These are phyloP conservation scores for Nephelium lappaceum DNA, from an alignment of 345 rosid species.

Conservation along the genomic window DNA sequence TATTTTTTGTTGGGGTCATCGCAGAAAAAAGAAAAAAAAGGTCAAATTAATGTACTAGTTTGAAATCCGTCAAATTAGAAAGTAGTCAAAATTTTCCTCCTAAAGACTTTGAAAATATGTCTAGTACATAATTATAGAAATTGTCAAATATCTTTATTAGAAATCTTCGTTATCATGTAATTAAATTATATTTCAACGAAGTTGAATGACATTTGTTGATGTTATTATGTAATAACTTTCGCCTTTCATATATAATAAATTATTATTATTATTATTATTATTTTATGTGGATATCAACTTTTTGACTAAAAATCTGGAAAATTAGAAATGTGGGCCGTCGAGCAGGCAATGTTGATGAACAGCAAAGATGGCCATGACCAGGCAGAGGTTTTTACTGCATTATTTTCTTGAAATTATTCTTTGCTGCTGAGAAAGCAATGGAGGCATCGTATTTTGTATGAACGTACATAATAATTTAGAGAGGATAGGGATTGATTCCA, in stretches of 20 bases:
- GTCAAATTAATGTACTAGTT: no score
- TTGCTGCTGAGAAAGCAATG: neutral
- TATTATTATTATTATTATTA: neutral
- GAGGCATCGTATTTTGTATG: neutral
- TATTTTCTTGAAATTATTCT: neutral
- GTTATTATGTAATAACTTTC: no score
- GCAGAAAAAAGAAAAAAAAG: neutral
- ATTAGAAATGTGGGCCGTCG: neutral
- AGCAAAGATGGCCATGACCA: neutral
- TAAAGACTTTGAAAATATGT: no score
- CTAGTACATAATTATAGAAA: no score
- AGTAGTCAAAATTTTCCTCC: no score
- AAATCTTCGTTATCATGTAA: no score
- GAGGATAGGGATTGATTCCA: slow-evolving; percentile 11
- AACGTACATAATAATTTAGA: neutral
- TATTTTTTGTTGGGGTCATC: neutral
- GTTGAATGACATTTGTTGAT: no score
- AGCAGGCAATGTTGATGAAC: neutral
- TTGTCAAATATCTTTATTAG: no score
- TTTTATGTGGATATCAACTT: neutral
- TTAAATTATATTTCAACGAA: no score
- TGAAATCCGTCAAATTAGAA: no score
- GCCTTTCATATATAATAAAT: no score
- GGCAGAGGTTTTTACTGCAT: neutral
- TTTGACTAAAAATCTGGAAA: neutral